Evolutionary conservation across 495 filamentous ascomycete species (phyloP).

Genomic region (Clohesyomyces aquaticus): DNA sequence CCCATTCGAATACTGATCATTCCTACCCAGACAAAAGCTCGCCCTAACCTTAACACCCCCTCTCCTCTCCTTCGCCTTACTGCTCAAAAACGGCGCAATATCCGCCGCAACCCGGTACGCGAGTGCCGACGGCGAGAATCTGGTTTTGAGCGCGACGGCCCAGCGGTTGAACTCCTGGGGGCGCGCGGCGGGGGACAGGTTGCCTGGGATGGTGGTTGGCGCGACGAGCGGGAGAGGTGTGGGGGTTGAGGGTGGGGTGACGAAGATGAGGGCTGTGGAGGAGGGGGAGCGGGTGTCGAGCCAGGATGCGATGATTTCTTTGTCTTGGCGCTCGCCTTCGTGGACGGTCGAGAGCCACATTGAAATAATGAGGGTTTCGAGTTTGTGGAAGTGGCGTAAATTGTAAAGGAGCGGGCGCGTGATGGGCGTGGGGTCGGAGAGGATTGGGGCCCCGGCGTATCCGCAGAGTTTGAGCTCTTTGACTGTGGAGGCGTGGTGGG

Average conservation of each 20-base stretch:
- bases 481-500: constrained; percentile 39
- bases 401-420: constrained; percentile 40
- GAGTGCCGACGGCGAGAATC: constrained; percentile 38
- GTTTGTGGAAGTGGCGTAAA: constrained; percentile 44
- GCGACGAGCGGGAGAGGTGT: constrained; percentile 18
- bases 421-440: constrained; percentile 38
- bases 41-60: constrained; percentile 45
- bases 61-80: constrained; percentile 38
- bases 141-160: constrained; percentile 37
- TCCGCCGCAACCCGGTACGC: constrained; percentile 39
- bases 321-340: constrained; percentile 36
- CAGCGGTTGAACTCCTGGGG: constrained; percentile 39
- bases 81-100: constrained; percentile 39
- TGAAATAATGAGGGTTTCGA: constrained; percentile 41
- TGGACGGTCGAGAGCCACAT: constrained; percentile 41
- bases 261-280: constrained; percentile 38
- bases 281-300: constrained; percentile 37
- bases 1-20: background rate
- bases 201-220: constrained; percentile 21
- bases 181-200: background rate
- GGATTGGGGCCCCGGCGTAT: constrained; percentile 39
- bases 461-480: constrained; percentile 48
- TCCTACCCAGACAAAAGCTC: constrained; percentile 45
- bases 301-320: constrained; percentile 45
- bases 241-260: constrained; percentile 23